A percentile compares a stretch with the other conserved stretches of the same genome.
Evolutionary conservation across 2,329 filamentous ascomycete species (phyloP).

Genomic region (Lizonia empirigonia): DNA sequence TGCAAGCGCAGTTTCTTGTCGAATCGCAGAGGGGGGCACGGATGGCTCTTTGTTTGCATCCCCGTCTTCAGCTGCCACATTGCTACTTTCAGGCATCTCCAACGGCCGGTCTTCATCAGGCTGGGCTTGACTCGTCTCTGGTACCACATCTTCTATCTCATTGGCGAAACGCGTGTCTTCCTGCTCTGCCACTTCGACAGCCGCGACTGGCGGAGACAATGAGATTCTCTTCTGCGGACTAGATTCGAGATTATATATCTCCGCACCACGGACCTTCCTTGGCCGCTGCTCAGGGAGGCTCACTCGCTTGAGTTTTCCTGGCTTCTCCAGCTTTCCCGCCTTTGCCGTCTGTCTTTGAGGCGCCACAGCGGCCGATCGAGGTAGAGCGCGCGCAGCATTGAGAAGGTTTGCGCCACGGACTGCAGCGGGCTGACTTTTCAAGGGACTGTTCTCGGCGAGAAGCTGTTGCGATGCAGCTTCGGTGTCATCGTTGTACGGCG

Average conservation of each 20-base stretch:
- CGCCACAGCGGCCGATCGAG: constrained; percentile 9
- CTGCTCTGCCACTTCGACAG: background rate
- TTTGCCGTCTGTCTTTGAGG: constrained; percentile 1
- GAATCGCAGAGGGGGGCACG: background rate
- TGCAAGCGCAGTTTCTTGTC: background rate
- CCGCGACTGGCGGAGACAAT: background rate
- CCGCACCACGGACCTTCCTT: constrained; percentile 1
- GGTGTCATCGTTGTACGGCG: constrained; percentile 8
- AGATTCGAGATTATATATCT: constrained; percentile 1
- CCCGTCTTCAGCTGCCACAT: background rate
- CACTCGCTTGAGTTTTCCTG: background rate
- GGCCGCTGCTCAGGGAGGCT: background rate
- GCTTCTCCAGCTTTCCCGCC: background rate
- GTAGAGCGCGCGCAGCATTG: constrained; percentile 35
- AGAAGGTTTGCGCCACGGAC: constrained; percentile 33
- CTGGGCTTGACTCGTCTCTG: constrained; percentile 3
- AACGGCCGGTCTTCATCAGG: background rate
- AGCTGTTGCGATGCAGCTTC: constrained; percentile 35
- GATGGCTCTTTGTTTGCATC: background rate
- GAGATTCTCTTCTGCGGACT: constrained; percentile 8
- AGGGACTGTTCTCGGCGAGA: constrained; percentile 23
- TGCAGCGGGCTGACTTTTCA: constrained; percentile 15
- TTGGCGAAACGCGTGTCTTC: background rate
- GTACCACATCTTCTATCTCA: background rate
- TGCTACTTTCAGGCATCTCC: background rate